A percentile compares a stretch with the other conserved stretches of the same genome.
phyloP scores from a whole-genome alignment of 1,284 basidiomycete genomes.

The Vanrija sp. region DNA sequence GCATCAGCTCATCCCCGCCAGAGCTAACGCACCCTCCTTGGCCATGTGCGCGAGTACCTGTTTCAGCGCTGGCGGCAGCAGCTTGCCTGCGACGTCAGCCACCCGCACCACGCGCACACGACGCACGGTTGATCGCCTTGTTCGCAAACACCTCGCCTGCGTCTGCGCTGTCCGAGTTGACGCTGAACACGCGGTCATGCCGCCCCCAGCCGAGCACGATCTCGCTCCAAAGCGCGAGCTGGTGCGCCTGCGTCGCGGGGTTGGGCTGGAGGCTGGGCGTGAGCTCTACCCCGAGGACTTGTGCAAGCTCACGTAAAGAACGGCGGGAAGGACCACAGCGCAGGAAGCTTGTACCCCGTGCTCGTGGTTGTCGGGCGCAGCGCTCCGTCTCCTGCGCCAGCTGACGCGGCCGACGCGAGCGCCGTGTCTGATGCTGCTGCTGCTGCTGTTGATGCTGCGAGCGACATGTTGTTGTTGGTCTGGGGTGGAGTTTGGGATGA shows the following conservation, averaged over 20 bases:
- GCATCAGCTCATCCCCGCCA: background rate
- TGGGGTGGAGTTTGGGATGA: background rate
- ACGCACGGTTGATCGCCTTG: conserved; percentile 42
- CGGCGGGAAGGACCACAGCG: conserved; percentile 55
- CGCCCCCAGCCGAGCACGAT: conserved; percentile 50
- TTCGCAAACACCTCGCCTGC: conserved; percentile 44
- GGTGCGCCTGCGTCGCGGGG: conserved; percentile 50
- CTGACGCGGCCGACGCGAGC: too few species aligned
- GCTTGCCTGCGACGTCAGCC: conserved; percentile 21
- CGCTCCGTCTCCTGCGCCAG: background rate
- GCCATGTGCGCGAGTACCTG: conserved; percentile 36
- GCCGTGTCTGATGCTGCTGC: too few species aligned
- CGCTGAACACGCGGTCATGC: conserved; percentile 46
- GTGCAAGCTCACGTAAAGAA: conserved; percentile 52
- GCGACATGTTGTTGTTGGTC: too few species aligned
- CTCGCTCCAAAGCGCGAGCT: conserved; percentile 51
- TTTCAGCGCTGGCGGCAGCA: conserved; percentile 31
- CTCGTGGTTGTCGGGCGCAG: conserved; percentile 24
- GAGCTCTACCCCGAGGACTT: too few species aligned
- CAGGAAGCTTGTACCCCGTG: conserved; percentile 49
- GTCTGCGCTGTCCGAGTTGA: conserved; percentile 44
- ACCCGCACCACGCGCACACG: background rate
- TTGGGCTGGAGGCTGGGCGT: conserved; percentile 52
- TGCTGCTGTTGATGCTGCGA: too few species aligned
- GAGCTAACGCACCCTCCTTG: conserved; percentile 34